These are phyloP conservation scores for Leptographium wingfieldii DNA, from an alignment of 2,329 filamentous ascomycete genomes.

Conservation along the genomic window DNA sequence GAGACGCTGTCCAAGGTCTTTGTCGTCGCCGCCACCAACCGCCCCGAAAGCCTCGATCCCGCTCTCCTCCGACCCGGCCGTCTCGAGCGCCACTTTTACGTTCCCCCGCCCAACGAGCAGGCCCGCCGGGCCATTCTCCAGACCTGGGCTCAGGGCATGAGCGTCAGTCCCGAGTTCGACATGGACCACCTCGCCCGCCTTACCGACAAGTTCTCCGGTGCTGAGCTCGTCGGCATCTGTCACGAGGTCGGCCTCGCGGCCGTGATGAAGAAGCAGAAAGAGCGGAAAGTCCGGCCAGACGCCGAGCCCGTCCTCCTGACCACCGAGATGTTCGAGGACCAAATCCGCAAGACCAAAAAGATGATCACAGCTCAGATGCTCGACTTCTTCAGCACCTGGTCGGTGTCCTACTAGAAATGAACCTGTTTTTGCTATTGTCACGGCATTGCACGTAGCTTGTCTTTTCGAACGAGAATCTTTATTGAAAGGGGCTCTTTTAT, in stretches of 20 bases:
- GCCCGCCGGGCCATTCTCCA: slow-evolving; percentile 66
- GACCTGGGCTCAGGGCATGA: slow-evolving; percentile 50
- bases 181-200: slow-evolving; percentile 46
- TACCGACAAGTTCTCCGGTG: slow-evolving; percentile 73
- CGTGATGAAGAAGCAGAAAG: not conserved
- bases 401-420: slow-evolving; percentile 8
- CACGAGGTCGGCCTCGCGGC: slow-evolving; percentile 23
- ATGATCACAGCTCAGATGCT: slow-evolving; percentile 25
- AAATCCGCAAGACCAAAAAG: slow-evolving; percentile 20
- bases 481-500: no score
- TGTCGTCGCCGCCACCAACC: slow-evolving; percentile 83
- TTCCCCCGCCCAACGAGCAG: slow-evolving; percentile 62
- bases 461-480: not conserved
- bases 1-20: slow-evolving; percentile 72
- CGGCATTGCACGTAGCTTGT: no score
- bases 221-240: slow-evolving; percentile 56
- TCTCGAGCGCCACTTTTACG: slow-evolving; percentile 75
- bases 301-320: slow-evolving; percentile 18
- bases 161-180: slow-evolving; percentile 51
- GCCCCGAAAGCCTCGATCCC: slow-evolving; percentile 73
- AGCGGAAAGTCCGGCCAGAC: slow-evolving; percentile 1
- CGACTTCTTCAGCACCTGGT: slow-evolving; percentile 24
- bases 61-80: slow-evolving; percentile 77
- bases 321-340: slow-evolving; percentile 20
- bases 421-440: no score